Evolutionary conservation across 2,329 filamentous ascomycete species (phyloP).

Genomic region (Penicillium sp.): DNA sequence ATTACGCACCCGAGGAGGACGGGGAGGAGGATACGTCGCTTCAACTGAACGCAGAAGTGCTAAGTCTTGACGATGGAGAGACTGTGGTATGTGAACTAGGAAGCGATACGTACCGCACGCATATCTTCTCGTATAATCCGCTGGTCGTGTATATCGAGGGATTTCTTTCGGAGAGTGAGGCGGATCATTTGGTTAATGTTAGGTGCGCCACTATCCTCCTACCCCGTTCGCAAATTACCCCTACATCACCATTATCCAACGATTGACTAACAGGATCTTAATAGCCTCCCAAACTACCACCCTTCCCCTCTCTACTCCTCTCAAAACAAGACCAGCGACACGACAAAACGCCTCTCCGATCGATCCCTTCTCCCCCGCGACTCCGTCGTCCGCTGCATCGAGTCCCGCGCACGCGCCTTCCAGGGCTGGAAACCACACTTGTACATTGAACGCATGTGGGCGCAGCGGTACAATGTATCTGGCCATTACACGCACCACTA

Average conservation of each 20-base stretch:
- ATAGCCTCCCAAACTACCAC: slow-evolving; percentile 48
- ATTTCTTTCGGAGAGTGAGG: slow-evolving; percentile 57
- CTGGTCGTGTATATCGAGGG: slow-evolving; percentile 64
- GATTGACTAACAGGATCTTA: neutral
- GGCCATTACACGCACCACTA: slow-evolving; percentile 66
- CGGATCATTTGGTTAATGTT: slow-evolving; percentile 55
- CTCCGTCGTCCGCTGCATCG: slow-evolving; percentile 61
- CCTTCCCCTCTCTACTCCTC: slow-evolving; percentile 29
- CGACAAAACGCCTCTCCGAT: slow-evolving; percentile 58
- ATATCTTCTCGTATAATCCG: slow-evolving; percentile 59
- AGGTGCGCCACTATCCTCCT: slow-evolving; percentile 49
- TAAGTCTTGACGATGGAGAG: slow-evolving; percentile 41
- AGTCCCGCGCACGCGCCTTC: slow-evolving; percentile 61
- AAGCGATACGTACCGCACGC: slow-evolving; percentile 39
- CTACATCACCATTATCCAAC: neutral
- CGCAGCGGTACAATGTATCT: slow-evolving; percentile 61
- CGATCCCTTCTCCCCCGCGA: slow-evolving; percentile 54
- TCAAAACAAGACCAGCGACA: slow-evolving; percentile 51
- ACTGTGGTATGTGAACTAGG: slow-evolving; percentile 30
- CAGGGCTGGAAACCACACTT: slow-evolving; percentile 65
- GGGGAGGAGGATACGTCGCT: slow-evolving; percentile 10
- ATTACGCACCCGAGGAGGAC: slow-evolving; percentile 16
- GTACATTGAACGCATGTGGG: slow-evolving; percentile 65
- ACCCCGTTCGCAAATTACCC: neutral
- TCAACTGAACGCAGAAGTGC: slow-evolving; percentile 32